A percentile compares a stretch with the other conserved stretches of the same genome.
These are phyloP conservation scores for Leccinum olivaceopallidum DNA, from an alignment of 768 basidiomycete species.

Conservation along the genomic window DNA sequence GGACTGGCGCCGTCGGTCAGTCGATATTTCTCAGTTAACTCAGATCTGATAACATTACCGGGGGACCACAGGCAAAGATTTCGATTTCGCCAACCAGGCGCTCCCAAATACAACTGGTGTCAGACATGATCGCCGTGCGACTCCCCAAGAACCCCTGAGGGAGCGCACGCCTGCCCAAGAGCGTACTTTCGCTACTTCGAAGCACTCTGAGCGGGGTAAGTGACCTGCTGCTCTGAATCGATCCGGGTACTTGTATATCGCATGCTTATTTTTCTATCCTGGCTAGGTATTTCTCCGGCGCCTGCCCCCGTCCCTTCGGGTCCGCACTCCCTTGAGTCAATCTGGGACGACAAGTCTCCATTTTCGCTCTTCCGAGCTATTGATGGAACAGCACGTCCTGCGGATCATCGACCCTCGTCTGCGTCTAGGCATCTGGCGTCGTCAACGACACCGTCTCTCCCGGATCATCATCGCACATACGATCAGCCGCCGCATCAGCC, in stretches of 20 bases:
- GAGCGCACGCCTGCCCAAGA: constrained; percentile 33
- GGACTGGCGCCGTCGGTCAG: constrained; percentile 69
- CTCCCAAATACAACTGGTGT: constrained; percentile 27
- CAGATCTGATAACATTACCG: constrained; percentile 19
- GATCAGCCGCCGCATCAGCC: constrained; percentile 41
- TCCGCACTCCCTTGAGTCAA: constrained; percentile 60
- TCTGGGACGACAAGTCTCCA: constrained; percentile 82
- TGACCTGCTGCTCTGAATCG: constrained; percentile 11
- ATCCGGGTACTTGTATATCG: constrained; percentile 12
- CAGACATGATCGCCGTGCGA: constrained; percentile 20
- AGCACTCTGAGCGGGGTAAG: constrained; percentile 32
- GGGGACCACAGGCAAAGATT: constrained; percentile 72
- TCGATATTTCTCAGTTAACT: constrained; percentile 9
- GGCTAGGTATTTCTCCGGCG: constrained; percentile 35
- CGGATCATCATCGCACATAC: constrained; percentile 34
- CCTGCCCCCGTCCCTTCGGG: constrained; percentile 28
- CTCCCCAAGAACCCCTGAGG: constrained; percentile 25
- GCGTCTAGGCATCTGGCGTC: constrained; percentile 26
- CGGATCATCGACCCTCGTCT: constrained; percentile 32
- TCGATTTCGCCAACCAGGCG: constrained; percentile 71
- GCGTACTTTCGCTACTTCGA: constrained; percentile 16
- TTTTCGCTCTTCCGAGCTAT: constrained; percentile 64
- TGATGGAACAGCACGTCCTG: constrained; percentile 48
- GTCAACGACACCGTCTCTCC: constrained; percentile 25
- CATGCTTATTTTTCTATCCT: constrained; percentile 13